Evolutionary conservation across 2,329 filamentous ascomycete species (phyloP).

Genomic region (Beauveria australis): DNA sequence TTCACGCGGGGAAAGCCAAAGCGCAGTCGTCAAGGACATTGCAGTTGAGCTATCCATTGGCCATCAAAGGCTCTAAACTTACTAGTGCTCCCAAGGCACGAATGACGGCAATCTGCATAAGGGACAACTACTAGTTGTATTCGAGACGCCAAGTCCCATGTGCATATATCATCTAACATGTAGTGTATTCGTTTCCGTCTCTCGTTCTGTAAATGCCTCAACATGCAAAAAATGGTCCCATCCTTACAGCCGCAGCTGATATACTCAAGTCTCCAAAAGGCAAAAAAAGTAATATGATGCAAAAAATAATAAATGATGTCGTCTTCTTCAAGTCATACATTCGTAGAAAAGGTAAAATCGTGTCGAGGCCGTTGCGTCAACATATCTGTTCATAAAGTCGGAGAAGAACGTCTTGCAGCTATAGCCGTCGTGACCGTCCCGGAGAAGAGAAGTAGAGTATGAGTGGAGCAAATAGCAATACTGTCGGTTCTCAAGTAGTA

Average conservation of each 20-base stretch:
- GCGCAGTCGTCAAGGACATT: not conserved
- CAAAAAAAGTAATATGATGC: constrained; percentile 17
- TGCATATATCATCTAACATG: constrained; percentile 7
- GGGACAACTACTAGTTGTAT: not conserved
- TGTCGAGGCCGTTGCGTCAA: constrained; percentile 28
- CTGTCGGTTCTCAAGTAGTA: constrained; percentile 10
- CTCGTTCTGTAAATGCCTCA: constrained; percentile 9
- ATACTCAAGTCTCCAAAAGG: constrained; percentile 13
- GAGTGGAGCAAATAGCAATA: constrained; percentile 21
- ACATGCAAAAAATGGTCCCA: constrained; percentile 4
- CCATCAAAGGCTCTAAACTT: not conserved
- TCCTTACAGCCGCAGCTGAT: not conserved
- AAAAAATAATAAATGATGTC: constrained; percentile 8
- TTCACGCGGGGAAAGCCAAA: not conserved
- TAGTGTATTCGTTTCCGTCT: constrained; percentile 4
- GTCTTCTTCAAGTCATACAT: constrained; percentile 35
- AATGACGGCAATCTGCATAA: not conserved
- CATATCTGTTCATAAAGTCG: constrained; percentile 21
- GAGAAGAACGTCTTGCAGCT: constrained; percentile 22
- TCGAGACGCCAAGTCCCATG: not conserved
- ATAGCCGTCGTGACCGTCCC: constrained; percentile 25
- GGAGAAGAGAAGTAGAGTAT: constrained; percentile 22
- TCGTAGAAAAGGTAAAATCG: constrained; percentile 28
- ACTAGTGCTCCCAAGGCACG: not conserved
- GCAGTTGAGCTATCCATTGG: not conserved